Percentiles rank a stretch among this genome's conserved stretches.
Conservation (phyloP, 2,329 filamentous ascomycete genomes). For the Cercospora sp. region DNA sequence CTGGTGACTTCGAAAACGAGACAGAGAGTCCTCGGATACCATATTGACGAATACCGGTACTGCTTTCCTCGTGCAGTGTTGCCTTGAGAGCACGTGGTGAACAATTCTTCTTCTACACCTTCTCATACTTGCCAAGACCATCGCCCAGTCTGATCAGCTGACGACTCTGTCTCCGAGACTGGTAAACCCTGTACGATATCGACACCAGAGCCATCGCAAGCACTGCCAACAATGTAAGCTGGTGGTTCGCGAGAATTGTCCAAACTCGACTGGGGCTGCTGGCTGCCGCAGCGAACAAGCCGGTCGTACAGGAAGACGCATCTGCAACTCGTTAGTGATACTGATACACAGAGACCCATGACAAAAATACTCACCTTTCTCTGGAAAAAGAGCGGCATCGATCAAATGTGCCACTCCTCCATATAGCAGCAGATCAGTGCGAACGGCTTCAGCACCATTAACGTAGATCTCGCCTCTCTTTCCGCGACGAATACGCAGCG, state of each 20-base stretch:
- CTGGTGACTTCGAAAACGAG: not conserved
- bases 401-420: slow-evolving; percentile 28
- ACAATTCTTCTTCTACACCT: slow-evolving; percentile 9
- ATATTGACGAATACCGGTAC: not conserved
- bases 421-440: slow-evolving; percentile 24
- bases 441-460: slow-evolving; percentile 17
- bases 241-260: not conserved
- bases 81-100: too few relatives aligned
- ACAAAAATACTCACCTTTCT: not conserved
- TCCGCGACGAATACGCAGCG: slow-evolving; percentile 6
- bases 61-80: not conserved
- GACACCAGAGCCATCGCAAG: not conserved
- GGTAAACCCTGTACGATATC: not conserved
- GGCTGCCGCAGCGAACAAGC: not conserved
- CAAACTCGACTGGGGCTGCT: not conserved
- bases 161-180: not conserved
- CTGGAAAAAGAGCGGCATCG: slow-evolving; percentile 11
- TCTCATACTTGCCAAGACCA: slow-evolving; percentile 5
- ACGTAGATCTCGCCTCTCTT: slow-evolving; percentile 19
- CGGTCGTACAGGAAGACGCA: not conserved
- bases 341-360: not conserved
- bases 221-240: not conserved
- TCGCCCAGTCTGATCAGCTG: not conserved
- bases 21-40: not conserved
- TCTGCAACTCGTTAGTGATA: not conserved